Evolutionary conservation across 345 rosid species (phyloP).

Genomic region (Brassica cretica): DNA sequence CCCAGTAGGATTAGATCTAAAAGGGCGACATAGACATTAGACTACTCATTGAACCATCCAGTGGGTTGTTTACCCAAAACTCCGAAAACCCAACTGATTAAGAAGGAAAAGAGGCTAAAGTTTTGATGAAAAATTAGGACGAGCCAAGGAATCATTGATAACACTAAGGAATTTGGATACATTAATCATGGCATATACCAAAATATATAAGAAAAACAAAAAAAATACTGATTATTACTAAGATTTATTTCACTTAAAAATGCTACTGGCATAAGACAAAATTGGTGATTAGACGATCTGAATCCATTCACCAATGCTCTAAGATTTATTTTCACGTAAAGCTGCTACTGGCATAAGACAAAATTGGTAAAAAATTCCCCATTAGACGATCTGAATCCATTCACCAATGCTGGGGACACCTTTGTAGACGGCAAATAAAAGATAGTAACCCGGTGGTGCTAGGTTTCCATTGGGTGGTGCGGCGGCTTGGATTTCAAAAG

Average conservation of each 20-base stretch:
- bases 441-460: slow-evolving; percentile 66
- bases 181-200: slow-evolving; percentile 12
- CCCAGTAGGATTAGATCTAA: background rate
- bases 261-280: background rate
- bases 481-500: slow-evolving; percentile 14
- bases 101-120: background rate
- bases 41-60: background rate
- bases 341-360: slow-evolving; percentile 18
- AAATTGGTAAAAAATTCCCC: background rate
- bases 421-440: slow-evolving; percentile 49
- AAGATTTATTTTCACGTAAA: background rate
- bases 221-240: slow-evolving; percentile 7
- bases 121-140: background rate
- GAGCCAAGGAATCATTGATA: background rate
- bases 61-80: background rate
- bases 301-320: slow-evolving; percentile 50
- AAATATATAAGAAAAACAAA: background rate
- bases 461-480: slow-evolving; percentile 49
- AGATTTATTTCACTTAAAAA: background rate
- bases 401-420: slow-evolving; percentile 55
- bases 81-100: background rate
- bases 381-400: slow-evolving; percentile 56
- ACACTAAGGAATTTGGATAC: slow-evolving; percentile 10
- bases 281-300: slow-evolving; percentile 43
- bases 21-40: background rate